Evolutionary conservation across 805 yeast species (phyloP).

Genomic region (Hagleromyces aurorensis): DNA sequence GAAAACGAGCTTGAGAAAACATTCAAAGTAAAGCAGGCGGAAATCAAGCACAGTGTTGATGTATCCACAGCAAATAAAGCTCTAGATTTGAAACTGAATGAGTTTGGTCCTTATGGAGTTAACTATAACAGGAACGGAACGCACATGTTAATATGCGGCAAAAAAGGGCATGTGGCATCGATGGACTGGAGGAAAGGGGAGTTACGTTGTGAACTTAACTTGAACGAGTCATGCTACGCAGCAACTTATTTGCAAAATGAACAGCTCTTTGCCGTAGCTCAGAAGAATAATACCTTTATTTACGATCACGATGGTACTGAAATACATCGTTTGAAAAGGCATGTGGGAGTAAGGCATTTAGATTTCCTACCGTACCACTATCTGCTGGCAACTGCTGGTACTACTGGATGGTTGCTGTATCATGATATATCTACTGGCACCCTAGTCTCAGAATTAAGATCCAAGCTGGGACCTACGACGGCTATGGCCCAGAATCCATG

Average conservation of each 20-base stretch:
- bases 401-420: conserved; percentile 79
- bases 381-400: conserved; percentile 79
- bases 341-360: conserved; percentile 71
- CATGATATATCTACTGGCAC: conserved; percentile 94
- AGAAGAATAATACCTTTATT: conserved; percentile 85
- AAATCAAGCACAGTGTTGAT: conserved; percentile 71
- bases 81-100: conserved; percentile 61
- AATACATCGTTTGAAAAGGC: conserved; percentile 84
- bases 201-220: conserved; percentile 70
- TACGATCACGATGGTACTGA: conserved; percentile 90
- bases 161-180: conserved; percentile 90
- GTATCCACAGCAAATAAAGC: conserved; percentile 64
- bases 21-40: conserved; percentile 73
- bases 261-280: conserved; percentile 94
- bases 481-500: conserved; percentile 88
- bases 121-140: conserved; percentile 88
- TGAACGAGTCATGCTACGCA: conserved; percentile 84
- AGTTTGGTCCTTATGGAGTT: conserved; percentile 78
- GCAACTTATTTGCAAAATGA: conserved; percentile 88
- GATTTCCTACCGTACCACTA: conserved; percentile 93
- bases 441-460: conserved; percentile 72
- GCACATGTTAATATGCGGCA: conserved; percentile 74
- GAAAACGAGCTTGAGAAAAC: conserved; percentile 92
- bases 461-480: conserved; percentile 85
- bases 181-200: conserved; percentile 92